Base-by-base conservation (phyloP, 2,329 filamentous ascomycete species). In the Calonectria hawksworthii region DNA sequence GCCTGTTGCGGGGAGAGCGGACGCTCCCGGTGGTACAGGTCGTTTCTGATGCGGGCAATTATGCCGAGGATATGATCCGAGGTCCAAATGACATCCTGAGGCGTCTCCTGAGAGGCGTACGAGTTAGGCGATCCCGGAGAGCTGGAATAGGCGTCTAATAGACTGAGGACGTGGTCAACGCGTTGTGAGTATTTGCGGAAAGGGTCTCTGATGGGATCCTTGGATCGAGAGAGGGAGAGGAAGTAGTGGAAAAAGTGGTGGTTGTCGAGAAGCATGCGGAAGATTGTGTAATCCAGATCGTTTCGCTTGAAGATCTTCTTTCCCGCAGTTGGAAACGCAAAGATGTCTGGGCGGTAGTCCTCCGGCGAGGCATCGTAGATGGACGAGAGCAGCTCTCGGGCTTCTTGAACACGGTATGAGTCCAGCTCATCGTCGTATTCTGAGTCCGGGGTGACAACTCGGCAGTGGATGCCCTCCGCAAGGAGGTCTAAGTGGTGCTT, bases 231-330 rank as follows among this genome's bases (percentile, higher is more conserved):
- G 11, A 86, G 83, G 21, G 86, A 85, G 59, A 87, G 84, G 73
- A 92, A 89, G 83, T 90, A 88, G 67, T 88, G 84, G 79, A 91
- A 90, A 82, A 92, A 88, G 51, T 88, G 86, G 80, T 90, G 85
- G 77, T 91, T 90, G 75, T 87, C 85, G 28, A 91, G 83, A 21
- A 92, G 84, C 83, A 92, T 90, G 67, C 87, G 87, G 75, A 90
- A 88, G 18, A 92, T 80, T 3, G 89, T 90, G 56, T 85, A 84
- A 75, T 89, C 88, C 1, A 91, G 83, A 73, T 91, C 89, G 65
- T 85, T 83, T 13, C 84, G 84, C 73, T 86, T 86, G 66, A 88
- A 79, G 13, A 86, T 81, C n/a, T 83, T 83, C 71, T 81, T 84
- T 18, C 82, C 83, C 1, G 69, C 72, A 4, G 78, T 73, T 21